Conservation (phyloP, 2,329 filamentous ascomycete species). For the Ophiostoma populinum region DNA sequence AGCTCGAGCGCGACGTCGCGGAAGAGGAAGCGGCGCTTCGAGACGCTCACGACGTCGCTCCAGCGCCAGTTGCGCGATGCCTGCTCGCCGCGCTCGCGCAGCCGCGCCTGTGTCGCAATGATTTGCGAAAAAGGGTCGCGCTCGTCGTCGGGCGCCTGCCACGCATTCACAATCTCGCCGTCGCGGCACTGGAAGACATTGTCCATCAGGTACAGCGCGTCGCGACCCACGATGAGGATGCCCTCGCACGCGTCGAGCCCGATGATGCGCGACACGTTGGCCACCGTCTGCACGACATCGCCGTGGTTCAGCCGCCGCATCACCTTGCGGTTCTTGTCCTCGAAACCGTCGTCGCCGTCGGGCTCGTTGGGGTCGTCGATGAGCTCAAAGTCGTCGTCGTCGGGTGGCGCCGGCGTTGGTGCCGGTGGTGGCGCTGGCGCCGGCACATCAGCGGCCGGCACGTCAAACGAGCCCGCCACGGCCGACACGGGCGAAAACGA, state of each 20-base stretch:
- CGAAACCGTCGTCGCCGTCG: constrained; percentile 59
- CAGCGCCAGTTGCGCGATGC: constrained; percentile 85
- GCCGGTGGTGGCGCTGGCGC: constrained; percentile 76
- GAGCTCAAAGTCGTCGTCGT: constrained; percentile 87
- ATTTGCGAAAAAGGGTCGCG: constrained; percentile 91
- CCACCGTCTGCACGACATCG: constrained; percentile 83
- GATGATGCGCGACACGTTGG: constrained; percentile 87
- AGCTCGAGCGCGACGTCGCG: constrained; percentile 92
- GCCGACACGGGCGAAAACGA: too few relatives aligned
- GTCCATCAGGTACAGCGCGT: constrained; percentile 84
- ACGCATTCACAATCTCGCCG: constrained; percentile 91
- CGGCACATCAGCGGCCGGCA: not conserved
- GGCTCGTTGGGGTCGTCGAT: constrained; percentile 84
- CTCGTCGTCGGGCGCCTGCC: constrained; percentile 82
- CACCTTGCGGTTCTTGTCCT: constrained; percentile 96
- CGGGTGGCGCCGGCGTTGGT: constrained; percentile 72
- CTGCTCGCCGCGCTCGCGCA: constrained; percentile 45
- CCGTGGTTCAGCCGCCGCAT: constrained; percentile 84
- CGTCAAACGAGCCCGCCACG: too few relatives aligned
- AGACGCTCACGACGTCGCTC: constrained; percentile 87
- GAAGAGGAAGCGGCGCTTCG: constrained; percentile 87
- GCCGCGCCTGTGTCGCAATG: constrained; percentile 39
- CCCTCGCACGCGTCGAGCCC: constrained; percentile 89
- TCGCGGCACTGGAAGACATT: constrained; percentile 91
- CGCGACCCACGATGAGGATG: constrained; percentile 81